Base-by-base conservation (phyloP, 345 rosid genomes). In the Citrus inodora region DNA sequence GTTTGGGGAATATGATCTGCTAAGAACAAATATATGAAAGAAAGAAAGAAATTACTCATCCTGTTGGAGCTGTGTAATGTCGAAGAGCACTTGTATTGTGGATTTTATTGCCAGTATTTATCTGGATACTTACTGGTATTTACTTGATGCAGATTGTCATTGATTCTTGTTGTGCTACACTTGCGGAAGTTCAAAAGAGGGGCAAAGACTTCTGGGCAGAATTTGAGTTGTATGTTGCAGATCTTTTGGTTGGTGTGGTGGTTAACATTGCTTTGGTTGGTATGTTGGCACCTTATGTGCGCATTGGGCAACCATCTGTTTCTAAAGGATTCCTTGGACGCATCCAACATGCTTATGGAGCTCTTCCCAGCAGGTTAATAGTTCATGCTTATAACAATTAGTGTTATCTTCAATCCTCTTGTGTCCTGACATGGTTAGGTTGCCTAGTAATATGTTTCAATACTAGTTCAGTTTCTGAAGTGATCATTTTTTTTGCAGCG, bases 161-260 rank as follows among this genome's bases (percentile, higher is more conserved):
- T 59, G 97, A 93, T 83, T 85, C 98, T 71, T 91, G 95, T 74
- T 94, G 98, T 82, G 98, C 98, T 1, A 96, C 97, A 25, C 87
- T 96, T 77, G 98, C 98, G 38, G 99, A 96, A 84, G 92, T 94
- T 74, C 93, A 94, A 76, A 92, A 89, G 80, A 92, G 98, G 85
- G 98, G 98, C 4, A 88, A 96, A 63, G 94, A 94, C 80, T 94
- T 96, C 62, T 96, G 97, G 99, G 89, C 92, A 0, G 98, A 94
- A 83, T 96, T 96, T 77, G 98, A 94, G 91, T 70, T 94, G 83
- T 96, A 92, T 84, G 90, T 90, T 38, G 98, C 98, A 28, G 98
- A 94, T 90, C 89, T 92, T 67, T 83, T 93, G 70, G 98, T 97
- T 28, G 98, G 98, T 64, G 85, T 90, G 48, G 98, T 94, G 25